Percentiles rank a stretch among this genome's conserved stretches.
phyloP scores from a whole-genome alignment of 2,329 filamentous ascomycete genomes.

The Calonectria pauciramosa region DNA sequence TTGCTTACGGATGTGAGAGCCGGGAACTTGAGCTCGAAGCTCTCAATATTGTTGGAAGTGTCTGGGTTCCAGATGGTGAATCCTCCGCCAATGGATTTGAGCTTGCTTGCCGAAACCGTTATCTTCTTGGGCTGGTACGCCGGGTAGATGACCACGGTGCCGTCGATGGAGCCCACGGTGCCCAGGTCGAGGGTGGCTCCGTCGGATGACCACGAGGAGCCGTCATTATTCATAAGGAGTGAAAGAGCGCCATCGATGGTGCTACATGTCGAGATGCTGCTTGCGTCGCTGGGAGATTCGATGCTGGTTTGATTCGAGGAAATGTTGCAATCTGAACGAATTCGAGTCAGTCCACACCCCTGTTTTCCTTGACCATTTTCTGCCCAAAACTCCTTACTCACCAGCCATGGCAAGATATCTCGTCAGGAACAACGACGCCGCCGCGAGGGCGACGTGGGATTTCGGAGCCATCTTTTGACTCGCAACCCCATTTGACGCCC shows the following conservation, averaged over 20 bases:
- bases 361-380: background rate
- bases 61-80: constrained; percentile 43
- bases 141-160: constrained; percentile 45
- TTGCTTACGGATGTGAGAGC: constrained; percentile 37
- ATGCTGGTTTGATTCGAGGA: constrained; percentile 46
- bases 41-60: constrained; percentile 32
- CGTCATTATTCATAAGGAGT: constrained; percentile 41
- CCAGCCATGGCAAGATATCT: constrained; percentile 39
- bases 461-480: constrained; percentile 40
- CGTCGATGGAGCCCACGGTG: constrained; percentile 36
- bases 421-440: constrained; percentile 42
- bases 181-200: constrained; percentile 44
- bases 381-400: constrained; percentile 28
- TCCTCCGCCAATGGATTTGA: constrained; percentile 39
- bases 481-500: constrained; percentile 37
- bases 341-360: background rate
- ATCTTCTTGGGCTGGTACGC: constrained; percentile 42
- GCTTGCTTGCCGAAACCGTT: constrained; percentile 34
- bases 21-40: constrained; percentile 38
- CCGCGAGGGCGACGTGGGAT: constrained; percentile 42
- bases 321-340: constrained; percentile 40
- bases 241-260: constrained; percentile 46
- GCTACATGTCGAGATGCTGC: constrained; percentile 41
- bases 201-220: constrained; percentile 40
- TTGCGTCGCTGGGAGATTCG: constrained; percentile 35